Evolutionary conservation across 73 alveolate genomes (phyloP), one percentile per base, ranked within the genome.

Genomic region (Chromera velia): DNA sequence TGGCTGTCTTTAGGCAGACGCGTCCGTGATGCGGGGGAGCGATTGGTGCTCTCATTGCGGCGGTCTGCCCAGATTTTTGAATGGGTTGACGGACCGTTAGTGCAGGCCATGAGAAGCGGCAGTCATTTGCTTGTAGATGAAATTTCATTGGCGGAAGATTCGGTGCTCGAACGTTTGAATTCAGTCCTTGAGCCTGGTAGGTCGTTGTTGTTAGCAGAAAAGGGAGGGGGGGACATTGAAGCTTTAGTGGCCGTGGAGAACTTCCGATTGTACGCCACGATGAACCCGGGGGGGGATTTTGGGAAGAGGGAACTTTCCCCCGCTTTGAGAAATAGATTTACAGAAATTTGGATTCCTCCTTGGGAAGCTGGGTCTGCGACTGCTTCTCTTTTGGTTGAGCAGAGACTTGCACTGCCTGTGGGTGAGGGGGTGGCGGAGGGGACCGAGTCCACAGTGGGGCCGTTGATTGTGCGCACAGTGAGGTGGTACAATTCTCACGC

Each of bases 81-180:
- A 86, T 97, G 99, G 99, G 95, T 90, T 17, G 99, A 97, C 88
- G 99, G 99, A 0, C 98, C 99, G 0, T 74, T 97, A 66, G 94
- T 96, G 19, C 90, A 97, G 48, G 93, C 98, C 63, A 93, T 96
- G 98, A 88, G 91, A 64, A 81, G 89, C 49, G 99, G 99, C 0
- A 97, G 98, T 32, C 87, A 91, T 0, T 92, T 97, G 62, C 83
- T 97, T 19, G 91, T 97, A 34, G 99, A 97, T 90, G 99, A 97
- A 90, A 96, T 97, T 63, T 95, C 98, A 26, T 93, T 97, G 73
- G 99, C 98, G n/a, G 96, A 92, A 70, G 99, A 97, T 80, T 90
- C 98, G 49, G 99, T 97, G 10, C 82, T 97, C 62, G 99, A 97
- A 81, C 91, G 99, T 47, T 82, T 97, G 88, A 97, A 97, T 80